Evolutionary conservation across 2,329 filamentous ascomycete genomes (phyloP).

Genomic region (Xylariaceae sp.): DNA sequence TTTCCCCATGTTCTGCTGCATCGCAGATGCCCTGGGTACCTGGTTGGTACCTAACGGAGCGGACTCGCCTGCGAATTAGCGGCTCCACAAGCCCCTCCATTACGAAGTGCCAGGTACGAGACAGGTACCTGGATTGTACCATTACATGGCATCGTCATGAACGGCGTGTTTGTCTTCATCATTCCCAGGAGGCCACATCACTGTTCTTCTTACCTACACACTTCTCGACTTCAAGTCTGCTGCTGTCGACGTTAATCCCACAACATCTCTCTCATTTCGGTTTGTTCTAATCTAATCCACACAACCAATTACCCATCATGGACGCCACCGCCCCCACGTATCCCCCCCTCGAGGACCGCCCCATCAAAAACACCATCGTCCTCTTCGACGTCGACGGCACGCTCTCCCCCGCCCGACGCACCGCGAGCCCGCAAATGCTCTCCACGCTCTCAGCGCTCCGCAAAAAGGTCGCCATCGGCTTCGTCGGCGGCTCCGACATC

Average conservation of each 20-base stretch:
- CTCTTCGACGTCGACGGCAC: constrained; percentile 97
- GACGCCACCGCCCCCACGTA: constrained; percentile 42
- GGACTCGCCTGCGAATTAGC: not conserved
- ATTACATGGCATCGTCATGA: not conserved
- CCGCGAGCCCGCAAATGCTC: constrained; percentile 75
- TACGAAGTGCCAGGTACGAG: not conserved
- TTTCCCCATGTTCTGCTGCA: not conserved
- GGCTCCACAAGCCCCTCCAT: not conserved
- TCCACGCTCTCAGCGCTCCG: constrained; percentile 72
- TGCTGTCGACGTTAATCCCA: not conserved
- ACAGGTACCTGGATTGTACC: not conserved
- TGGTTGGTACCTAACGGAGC: not conserved
- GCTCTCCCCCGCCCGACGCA: constrained; percentile 73
- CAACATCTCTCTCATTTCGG: not conserved
- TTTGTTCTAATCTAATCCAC: not conserved
- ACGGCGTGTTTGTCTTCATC: not conserved
- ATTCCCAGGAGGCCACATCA: not conserved
- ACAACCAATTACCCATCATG: constrained; percentile 33
- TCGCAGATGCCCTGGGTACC: not conserved
- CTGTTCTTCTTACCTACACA: not conserved
- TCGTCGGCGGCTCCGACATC: constrained; percentile 88
- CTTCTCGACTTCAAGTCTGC: too few species aligned
- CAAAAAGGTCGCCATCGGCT: constrained; percentile 83
- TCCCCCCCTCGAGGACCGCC: constrained; percentile 75
- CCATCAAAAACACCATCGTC: constrained; percentile 85